phyloP scores from a whole-genome alignment of 2,329 filamentous ascomycete species.

The Magnaporthales sp. region DNA sequence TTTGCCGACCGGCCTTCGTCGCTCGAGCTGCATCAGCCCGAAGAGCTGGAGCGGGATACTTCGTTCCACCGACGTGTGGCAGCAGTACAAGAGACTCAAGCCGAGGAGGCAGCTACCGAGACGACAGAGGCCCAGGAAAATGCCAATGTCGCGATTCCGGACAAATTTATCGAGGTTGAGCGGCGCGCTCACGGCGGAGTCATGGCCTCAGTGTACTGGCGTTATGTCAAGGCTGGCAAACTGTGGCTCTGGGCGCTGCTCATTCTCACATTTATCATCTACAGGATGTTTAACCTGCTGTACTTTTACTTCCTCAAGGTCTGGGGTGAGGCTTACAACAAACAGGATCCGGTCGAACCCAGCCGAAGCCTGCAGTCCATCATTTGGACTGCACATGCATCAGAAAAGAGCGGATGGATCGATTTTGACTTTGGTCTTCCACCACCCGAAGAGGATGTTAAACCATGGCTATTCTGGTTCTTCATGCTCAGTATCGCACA shows the following conservation, averaged over 20 bases:
- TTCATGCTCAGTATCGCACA: constrained; percentile 55
- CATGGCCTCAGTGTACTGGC: constrained; percentile 68
- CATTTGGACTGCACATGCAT: neutral
- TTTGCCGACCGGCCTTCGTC: constrained; percentile 41
- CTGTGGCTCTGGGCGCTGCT: constrained; percentile 64
- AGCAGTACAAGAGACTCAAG: constrained; percentile 15
- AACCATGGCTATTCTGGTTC: constrained; percentile 68
- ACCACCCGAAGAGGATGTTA: constrained; percentile 55
- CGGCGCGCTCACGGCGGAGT: constrained; percentile 67
- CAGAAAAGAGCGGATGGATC: constrained; percentile 12
- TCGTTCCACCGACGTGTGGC: constrained; percentile 25
- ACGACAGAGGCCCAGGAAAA: constrained; percentile 26
- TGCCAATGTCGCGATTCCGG: constrained; percentile 45
- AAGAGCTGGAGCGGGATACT: constrained; percentile 27
- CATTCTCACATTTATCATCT: constrained; percentile 52
- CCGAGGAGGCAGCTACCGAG: constrained; percentile 10
- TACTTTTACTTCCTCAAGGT: constrained; percentile 77
- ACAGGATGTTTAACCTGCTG: constrained; percentile 54
- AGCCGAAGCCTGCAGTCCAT: neutral
- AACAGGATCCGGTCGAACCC: constrained; percentile 4
- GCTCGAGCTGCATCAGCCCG: constrained; percentile 8
- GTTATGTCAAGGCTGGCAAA: constrained; percentile 75
- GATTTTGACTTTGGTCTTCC: constrained; percentile 42
- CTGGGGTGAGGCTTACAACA: constrained; percentile 71
- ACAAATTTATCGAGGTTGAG: constrained; percentile 76